Evolutionary conservation across 371 early-diverging fungal genomes (phyloP), one percentile per base, ranked within the genome.

Genomic region (Mortierella sp.): DNA sequence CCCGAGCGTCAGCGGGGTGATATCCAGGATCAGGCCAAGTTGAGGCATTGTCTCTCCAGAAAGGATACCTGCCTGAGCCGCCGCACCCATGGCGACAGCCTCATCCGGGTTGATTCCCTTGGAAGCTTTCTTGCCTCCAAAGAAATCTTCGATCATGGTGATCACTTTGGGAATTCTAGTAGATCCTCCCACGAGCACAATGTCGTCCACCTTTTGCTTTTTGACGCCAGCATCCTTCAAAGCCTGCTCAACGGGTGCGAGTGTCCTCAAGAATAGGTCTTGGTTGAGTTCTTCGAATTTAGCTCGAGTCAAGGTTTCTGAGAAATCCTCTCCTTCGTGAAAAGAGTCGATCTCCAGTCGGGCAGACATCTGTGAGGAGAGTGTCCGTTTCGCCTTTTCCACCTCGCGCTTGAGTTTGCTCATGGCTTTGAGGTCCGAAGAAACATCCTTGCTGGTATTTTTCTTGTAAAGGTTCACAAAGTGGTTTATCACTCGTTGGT

Each of bases 91-190:
- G 62, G 98, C 99, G 72, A 98, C 97, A 66, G 97, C 96, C 83
- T 96, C 97, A 83, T 98, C 98, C 71, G 98, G 98, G 91, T 97
- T 95, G 91, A 97, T 95, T 79, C 93, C 92, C 87, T 94, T 93
- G 92, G 93, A 92, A 71, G 95, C 93, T 84, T 97, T 94, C 89
- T 96, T 97, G 80, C 95, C 97, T 86, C 94, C 92, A 87, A 99
- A 99, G 87, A 87, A 95, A 83, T 98, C 97, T 46, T 92, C 89
- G 71, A 99, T 90, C 66, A 99, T 89, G 84, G 95, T 90, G 86
- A 96, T 96, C 81, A 99, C 93, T 92, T 97, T 98, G 88, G 99
- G 99, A 87, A 99, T 99, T 91, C 99, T 97, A 72, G 98, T 98
- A 74, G 98, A 98, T 70, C 99, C 99, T 83, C 99, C 99, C 67